Evolutionary conservation across 2,329 filamentous ascomycete species (phyloP).

Genomic region (Colletotrichum ledebouriae): DNA sequence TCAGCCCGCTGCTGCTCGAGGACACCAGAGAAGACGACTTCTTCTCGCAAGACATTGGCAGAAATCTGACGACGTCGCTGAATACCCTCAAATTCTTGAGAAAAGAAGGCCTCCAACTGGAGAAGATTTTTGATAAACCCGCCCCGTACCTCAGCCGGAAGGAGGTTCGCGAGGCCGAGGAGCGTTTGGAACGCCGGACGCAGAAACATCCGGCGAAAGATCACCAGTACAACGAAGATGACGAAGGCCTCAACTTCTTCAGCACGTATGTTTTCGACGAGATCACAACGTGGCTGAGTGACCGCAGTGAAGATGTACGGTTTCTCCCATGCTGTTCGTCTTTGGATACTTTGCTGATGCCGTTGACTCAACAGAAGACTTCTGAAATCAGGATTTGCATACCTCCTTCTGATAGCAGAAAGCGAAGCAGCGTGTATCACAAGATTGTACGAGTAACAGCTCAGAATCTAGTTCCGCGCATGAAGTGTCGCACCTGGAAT

Average conservation of each 20-base stretch:
- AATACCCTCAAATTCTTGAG: constrained; percentile 49
- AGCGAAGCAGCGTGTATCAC: constrained; percentile 17
- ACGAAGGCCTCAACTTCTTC: not conserved
- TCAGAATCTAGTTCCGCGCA: not conserved
- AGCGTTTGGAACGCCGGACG: not conserved
- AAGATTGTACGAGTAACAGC: constrained; percentile 16
- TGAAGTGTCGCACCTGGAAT: constrained; percentile 22
- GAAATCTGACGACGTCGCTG: constrained; percentile 48
- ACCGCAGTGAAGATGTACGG: not conserved
- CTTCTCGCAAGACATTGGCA: constrained; percentile 46
- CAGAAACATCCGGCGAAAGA: not conserved
- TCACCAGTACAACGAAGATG: constrained; percentile 17
- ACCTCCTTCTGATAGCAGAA: constrained; percentile 14
- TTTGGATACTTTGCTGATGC: not conserved
- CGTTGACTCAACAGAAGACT: not conserved
- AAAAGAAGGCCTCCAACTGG: constrained; percentile 46
- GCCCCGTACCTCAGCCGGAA: constrained; percentile 50
- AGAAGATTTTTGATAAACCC: constrained; percentile 46
- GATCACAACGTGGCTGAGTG: not conserved
- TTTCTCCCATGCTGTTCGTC: too few relatives aligned
- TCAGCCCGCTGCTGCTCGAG: constrained; percentile 49
- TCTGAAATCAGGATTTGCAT: constrained; percentile 12
- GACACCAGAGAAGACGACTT: constrained; percentile 10
- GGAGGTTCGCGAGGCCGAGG: constrained; percentile 12
- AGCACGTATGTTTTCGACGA: constrained; percentile 1